Conservation (phyloP, 2,329 filamentous ascomycete genomes). For the Epichloe sylvatica region DNA sequence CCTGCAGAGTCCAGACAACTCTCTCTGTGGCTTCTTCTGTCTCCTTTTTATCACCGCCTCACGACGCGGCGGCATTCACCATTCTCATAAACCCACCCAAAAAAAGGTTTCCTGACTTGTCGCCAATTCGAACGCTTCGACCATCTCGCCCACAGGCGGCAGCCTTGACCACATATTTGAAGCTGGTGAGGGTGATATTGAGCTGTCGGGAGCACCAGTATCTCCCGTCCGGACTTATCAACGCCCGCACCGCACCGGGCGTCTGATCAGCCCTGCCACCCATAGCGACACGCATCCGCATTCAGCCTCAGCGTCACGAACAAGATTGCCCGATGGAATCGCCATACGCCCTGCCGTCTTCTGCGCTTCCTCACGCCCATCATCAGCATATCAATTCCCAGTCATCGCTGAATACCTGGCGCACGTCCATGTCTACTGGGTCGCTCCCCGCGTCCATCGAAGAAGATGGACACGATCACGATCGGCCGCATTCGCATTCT, state of each 20-base stretch:
- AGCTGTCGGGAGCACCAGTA: slow-evolving; percentile 9
- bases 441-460: slow-evolving; percentile 19
- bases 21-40: no score
- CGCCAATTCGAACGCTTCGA: background rate
- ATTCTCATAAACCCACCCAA: no score
- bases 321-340: slow-evolving; percentile 27
- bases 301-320: background rate
- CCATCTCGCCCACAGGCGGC: background rate
- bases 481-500: slow-evolving; percentile 14
- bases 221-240: slow-evolving; percentile 9
- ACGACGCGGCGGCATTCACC: no score
- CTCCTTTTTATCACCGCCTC: no score
- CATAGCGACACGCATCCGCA: slow-evolving; percentile 7
- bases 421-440: slow-evolving; percentile 20
- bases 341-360: slow-evolving; percentile 39
- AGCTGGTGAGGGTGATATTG: slow-evolving; percentile 14
- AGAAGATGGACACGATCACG: slow-evolving; percentile 16
- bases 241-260: slow-evolving; percentile 8
- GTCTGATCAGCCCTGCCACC: slow-evolving; percentile 1
- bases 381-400: slow-evolving; percentile 28
- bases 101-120: no score
- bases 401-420: slow-evolving; percentile 26
- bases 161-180: background rate
- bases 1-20: no score
- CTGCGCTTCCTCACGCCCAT: slow-evolving; percentile 34